Evolutionary conservation across 257 asterid genomes (phyloP).

Genomic region (Solanum paucissectum): DNA sequence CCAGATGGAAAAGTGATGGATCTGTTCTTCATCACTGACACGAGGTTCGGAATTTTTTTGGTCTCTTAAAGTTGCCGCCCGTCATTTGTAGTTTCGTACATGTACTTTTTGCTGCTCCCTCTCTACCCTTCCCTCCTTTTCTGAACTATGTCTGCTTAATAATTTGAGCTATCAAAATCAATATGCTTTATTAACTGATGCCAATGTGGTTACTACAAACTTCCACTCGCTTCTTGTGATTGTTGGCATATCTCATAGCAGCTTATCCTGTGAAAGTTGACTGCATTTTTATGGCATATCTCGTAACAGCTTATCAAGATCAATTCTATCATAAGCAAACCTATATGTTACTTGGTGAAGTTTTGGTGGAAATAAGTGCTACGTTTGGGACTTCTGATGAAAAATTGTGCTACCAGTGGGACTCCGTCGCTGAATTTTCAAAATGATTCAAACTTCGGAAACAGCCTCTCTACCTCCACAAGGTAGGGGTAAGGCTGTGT

Average conservation of each 20-base stretch:
- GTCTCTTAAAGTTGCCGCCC: neutral
- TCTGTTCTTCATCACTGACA: slow-evolving; percentile 75
- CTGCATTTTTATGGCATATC: neutral
- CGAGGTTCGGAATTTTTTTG: slow-evolving; percentile 32
- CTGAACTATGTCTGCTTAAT: neutral
- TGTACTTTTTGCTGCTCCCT: neutral
- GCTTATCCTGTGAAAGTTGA: neutral
- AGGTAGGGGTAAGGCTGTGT: neutral
- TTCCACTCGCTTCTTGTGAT: neutral
- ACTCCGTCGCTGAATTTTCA: neutral
- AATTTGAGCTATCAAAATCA: neutral
- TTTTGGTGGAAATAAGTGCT: neutral
- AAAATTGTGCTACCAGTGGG: neutral
- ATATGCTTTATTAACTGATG: neutral
- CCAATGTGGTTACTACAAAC: neutral
- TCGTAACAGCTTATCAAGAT: neutral
- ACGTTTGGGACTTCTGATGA: neutral
- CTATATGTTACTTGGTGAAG: neutral
- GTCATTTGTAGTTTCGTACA: neutral
- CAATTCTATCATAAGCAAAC: neutral
- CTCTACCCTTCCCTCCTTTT: neutral
- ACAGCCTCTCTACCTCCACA: neutral
- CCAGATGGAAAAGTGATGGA: slow-evolving; percentile 90
- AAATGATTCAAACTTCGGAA: neutral
- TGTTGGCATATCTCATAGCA: neutral